Evolutionary conservation across 2,329 filamentous ascomycete genomes (phyloP).

Genomic region (Colletotrichum orbiculare): DNA sequence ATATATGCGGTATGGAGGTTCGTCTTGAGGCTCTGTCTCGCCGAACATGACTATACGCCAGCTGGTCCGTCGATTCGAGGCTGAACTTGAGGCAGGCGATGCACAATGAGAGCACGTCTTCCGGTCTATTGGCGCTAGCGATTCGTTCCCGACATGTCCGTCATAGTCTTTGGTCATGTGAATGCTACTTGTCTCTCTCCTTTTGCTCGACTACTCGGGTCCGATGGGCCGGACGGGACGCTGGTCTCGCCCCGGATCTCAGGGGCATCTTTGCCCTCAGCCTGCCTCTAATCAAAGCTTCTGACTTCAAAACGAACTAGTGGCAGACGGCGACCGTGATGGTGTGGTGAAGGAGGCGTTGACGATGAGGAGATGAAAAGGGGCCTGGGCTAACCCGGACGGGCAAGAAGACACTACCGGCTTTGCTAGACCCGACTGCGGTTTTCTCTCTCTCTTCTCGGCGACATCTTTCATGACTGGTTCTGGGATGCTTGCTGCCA

Average conservation of each 20-base stretch:
- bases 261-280: neutral
- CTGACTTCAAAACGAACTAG: neutral
- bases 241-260: neutral
- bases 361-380: conserved; percentile 1
- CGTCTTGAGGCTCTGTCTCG: neutral
- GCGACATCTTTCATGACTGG: neutral
- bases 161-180: neutral
- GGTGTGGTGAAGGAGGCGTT: conserved; percentile 11
- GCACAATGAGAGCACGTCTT: neutral
- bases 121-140: neutral
- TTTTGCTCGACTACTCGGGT: conserved; percentile 3
- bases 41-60: conserved; percentile 1
- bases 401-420: neutral
- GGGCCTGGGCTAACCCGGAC: conserved; percentile 5
- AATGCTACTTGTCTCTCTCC: neutral
- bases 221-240: neutral
- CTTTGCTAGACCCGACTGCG: neutral
- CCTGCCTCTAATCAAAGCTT: neutral
- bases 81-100: neutral
- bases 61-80: neutral
- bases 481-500: no score
- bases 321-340: conserved; percentile 4
- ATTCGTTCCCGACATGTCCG: neutral
- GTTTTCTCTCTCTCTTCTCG: neutral
- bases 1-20: neutral